Percentiles rank a stretch among this genome's conserved stretches.
Conservation (phyloP, 2,329 filamentous ascomycete species). For the Ascochyta fabae region DNA sequence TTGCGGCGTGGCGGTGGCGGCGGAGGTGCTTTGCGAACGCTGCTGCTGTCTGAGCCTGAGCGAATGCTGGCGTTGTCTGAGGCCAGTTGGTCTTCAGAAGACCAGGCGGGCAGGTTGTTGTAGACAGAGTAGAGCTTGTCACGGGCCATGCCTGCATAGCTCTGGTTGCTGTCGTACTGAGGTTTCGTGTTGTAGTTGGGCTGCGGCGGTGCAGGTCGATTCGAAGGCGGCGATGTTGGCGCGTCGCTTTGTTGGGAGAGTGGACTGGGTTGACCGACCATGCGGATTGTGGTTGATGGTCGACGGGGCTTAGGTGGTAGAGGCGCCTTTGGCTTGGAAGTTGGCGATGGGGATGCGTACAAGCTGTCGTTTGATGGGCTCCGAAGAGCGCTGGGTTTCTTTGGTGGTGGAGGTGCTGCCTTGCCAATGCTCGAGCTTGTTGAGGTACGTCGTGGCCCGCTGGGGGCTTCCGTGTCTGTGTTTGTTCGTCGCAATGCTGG, state of each 20-base stretch:
- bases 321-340: slow-evolving; percentile 41
- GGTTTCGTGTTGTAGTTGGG: slow-evolving; percentile 32
- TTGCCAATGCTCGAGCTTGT: slow-evolving; percentile 23
- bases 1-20: slow-evolving; percentile 47
- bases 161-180: slow-evolving; percentile 38
- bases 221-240: slow-evolving; percentile 39
- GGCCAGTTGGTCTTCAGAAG: slow-evolving; percentile 28
- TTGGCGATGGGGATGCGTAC: slow-evolving; percentile 15
- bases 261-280: slow-evolving; percentile 30
- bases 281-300: slow-evolving; percentile 29
- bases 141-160: slow-evolving; percentile 47
- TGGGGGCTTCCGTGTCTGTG: slow-evolving; percentile 31
- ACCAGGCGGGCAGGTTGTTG: slow-evolving; percentile 47
- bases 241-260: slow-evolving; percentile 34
- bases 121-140: slow-evolving; percentile 50
- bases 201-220: slow-evolving; percentile 36
- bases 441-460: neutral
- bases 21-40: slow-evolving; percentile 32
- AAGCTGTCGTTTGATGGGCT: slow-evolving; percentile 44
- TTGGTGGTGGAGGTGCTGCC: slow-evolving; percentile 41
- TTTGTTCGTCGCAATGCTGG: slow-evolving; percentile 32
- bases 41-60: slow-evolving; percentile 14
- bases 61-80: slow-evolving; percentile 20
- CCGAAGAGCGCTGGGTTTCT: slow-evolving; percentile 48
- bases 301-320: slow-evolving; percentile 44